phyloP scores from a whole-genome alignment of 1,284 basidiomycete genomes.

The Inonotus obliquus region DNA sequence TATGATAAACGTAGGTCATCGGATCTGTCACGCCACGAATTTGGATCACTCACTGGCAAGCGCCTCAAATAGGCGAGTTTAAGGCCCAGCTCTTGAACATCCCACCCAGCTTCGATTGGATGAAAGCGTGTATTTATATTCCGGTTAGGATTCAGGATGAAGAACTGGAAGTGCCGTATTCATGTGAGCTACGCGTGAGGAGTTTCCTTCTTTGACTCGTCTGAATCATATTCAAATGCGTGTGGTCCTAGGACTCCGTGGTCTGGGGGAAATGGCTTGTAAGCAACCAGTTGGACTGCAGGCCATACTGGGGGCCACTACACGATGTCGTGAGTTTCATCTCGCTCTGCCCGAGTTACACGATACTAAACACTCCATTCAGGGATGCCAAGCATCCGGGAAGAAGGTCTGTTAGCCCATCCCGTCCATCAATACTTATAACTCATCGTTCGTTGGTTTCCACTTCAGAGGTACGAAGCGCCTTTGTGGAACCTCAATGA shows the following conservation, averaged over 20 bases:
- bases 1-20: conserved; percentile 7
- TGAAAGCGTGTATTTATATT: conserved; percentile 2
- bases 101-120: neutral
- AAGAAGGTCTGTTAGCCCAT: neutral
- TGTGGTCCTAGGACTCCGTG: neutral
- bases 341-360: neutral
- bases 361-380: too few relatives aligned
- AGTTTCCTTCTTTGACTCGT: neutral
- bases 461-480: conserved; percentile 5
- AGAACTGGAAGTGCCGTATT: neutral
- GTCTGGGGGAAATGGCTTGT: conserved; percentile 4
- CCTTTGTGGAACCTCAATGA: neutral
- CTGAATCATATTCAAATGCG: neutral
- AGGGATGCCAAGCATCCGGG: conserved; percentile 10
- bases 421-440: neutral
- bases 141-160: conserved; percentile 7
- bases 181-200: neutral
- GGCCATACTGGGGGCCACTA: conserved; percentile 8
- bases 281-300: conserved; percentile 1
- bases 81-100: neutral
- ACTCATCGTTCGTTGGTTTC: neutral
- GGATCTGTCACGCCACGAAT: neutral
- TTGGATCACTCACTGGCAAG: neutral
- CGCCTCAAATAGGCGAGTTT: conserved; percentile 1
- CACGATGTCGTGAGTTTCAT: neutral